Conservation (phyloP, 176 grass and related monocot species). For the Pharus latifolius region DNA sequence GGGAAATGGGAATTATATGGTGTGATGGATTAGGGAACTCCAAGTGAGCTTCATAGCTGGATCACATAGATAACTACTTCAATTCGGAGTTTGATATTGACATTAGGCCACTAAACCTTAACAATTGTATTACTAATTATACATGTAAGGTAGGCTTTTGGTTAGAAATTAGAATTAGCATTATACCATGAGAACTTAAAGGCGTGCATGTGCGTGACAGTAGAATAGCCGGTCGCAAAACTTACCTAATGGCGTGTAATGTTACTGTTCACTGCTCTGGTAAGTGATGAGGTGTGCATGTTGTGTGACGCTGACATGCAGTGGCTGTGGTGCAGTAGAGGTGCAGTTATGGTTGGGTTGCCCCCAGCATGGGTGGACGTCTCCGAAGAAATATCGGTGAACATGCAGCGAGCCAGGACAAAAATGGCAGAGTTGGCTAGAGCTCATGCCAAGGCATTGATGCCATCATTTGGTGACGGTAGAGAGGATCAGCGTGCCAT, state of each 20-base stretch:
- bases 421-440: slow-evolving; percentile 91
- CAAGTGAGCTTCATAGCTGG: too few relatives aligned
- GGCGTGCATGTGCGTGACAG: too few relatives aligned
- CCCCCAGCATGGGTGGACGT: slow-evolving; percentile 94
- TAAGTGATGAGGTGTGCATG: neutral
- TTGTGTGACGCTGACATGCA: neutral
- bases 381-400: slow-evolving; percentile 81
- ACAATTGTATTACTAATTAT: too few relatives aligned
- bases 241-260: neutral
- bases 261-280: neutral
- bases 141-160: too few relatives aligned
- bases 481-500: slow-evolving; percentile 71
- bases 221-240: neutral
- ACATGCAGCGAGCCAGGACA: slow-evolving; percentile 79
- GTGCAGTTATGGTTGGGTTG: slow-evolving; percentile 40
- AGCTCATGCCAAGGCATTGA: slow-evolving; percentile 80
- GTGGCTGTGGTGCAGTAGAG: slow-evolving; percentile 40
- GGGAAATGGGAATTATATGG: neutral
- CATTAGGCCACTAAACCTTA: too few relatives aligned
- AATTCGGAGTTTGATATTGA: too few relatives aligned
- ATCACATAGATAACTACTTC: too few relatives aligned
- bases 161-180: too few relatives aligned
- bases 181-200: too few relatives aligned
- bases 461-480: slow-evolving; percentile 88
- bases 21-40: too few relatives aligned